Base-by-base conservation (phyloP, 179 eudicot species). In the Monotropa hypopitys region DNA sequence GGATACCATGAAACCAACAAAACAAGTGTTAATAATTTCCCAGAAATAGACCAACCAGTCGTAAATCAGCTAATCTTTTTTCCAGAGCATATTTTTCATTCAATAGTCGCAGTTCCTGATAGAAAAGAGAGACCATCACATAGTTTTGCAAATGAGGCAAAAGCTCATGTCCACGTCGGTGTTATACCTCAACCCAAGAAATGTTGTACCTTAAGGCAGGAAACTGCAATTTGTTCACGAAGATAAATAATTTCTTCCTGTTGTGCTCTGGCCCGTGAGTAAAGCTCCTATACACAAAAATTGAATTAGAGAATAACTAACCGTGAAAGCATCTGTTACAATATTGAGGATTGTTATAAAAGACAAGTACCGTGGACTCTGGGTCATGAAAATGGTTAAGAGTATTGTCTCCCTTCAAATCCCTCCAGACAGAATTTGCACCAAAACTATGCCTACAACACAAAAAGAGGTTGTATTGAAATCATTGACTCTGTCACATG, bases 1-100 rank as follows among this genome's bases (percentile, higher is more conserved):
- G 53, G 32, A 76, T 32, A 67, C 53, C 62, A 21, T 47, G 23
- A 51, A 72, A 45, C 35, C 57, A 57, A 49, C 40, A 46, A 61
- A n/a, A 28, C 10, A 21, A 33, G 77, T 47, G 75, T 42, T 59
- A 38, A 42, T 32, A 21, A 82, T 6, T 56, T 40, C 43, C 43
- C 54, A 79, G 35, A 46, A 56, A 79, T 75, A 70, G 70, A 85
- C 91, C 66, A 81, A 94, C 98, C 98, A 92, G 83, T 81, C 96
- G 87, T 77, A 94, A 79, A 73, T 91, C 97, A 11, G 97, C 85
- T 74, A 90, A 86, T 79, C 88, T 89, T 79, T 87, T 88, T 82
- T 94, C 97, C 81, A 91, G 69, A 18, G 88, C 81, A 86, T 88
- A 88, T 80, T 91, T 94, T 82, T 92, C 98, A 81, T 88, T 91